Conservation (phyloP, 2,329 filamentous ascomycete genomes). For the Fusarium longipes region DNA sequence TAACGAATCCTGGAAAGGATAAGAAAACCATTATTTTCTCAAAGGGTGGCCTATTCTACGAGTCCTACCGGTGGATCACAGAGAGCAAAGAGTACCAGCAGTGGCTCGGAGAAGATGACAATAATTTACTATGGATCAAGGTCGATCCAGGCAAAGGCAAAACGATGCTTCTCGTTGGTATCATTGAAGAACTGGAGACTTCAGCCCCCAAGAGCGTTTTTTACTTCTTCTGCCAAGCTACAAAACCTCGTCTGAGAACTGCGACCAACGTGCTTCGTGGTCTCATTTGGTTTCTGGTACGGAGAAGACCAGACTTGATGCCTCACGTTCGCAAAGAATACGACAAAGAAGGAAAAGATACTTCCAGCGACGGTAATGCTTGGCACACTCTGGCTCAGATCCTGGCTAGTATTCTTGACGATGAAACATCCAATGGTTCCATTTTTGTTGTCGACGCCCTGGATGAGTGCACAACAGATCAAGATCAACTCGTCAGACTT, state of each 20-base stretch:
- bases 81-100: neutral
- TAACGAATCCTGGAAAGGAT: neutral
- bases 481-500: neutral
- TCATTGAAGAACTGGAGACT: conserved; percentile 31
- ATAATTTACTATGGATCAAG: conserved; percentile 48
- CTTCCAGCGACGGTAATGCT: neutral
- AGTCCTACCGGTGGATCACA: neutral
- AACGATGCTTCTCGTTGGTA: conserved; percentile 50
- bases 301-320: conserved; percentile 49
- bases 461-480: conserved; percentile 7
- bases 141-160: conserved; percentile 53
- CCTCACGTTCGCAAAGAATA: conserved; percentile 44
- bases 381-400: neutral
- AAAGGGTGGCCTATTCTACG: neutral
- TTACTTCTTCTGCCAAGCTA: conserved; percentile 57
- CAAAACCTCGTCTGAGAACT: conserved; percentile 49
- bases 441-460: neutral
- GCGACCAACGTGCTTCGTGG: conserved; percentile 55
- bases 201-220: fast-evolving
- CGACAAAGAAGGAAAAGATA: neutral
- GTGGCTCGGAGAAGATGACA: neutral
- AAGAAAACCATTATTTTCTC: neutral
- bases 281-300: conserved; percentile 55
- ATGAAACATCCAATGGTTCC: neutral
- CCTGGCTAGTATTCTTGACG: neutral